A percentile compares a stretch with the other conserved stretches of the same genome.
Conservation (phyloP, 169 alveolate species). For the Cryptosporidium canis region DNA sequence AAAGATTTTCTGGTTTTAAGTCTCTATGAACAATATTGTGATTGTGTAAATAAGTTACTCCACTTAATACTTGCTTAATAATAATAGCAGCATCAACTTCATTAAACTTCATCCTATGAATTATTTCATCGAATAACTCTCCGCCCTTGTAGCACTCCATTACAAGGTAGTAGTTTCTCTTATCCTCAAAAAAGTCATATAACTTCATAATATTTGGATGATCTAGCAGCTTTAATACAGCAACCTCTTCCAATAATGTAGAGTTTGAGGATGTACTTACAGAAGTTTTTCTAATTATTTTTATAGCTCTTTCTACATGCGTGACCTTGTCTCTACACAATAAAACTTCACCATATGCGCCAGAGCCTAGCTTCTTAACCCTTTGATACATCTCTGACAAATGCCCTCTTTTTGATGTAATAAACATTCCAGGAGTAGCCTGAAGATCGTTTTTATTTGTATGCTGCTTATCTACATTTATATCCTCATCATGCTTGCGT, state of each 20-base stretch:
- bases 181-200: slow-evolving; percentile 91
- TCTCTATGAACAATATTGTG: slow-evolving; percentile 90
- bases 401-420: slow-evolving; percentile 75
- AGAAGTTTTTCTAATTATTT: slow-evolving; percentile 82
- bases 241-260: slow-evolving; percentile 85
- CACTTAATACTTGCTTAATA: slow-evolving; percentile 91
- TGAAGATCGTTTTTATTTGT: slow-evolving; percentile 13
- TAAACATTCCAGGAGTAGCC: slow-evolving; percentile 72
- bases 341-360: slow-evolving; percentile 91
- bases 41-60: slow-evolving; percentile 91
- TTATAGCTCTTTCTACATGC: slow-evolving; percentile 85
- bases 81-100: slow-evolving; percentile 90
- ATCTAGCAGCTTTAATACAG: slow-evolving; percentile 87
- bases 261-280: slow-evolving; percentile 58
- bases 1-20: slow-evolving; percentile 86
- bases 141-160: slow-evolving; percentile 93
- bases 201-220: slow-evolving; percentile 95
- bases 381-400: slow-evolving; percentile 83
- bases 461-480: neutral
- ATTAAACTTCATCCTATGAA: slow-evolving; percentile 84
- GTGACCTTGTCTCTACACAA: slow-evolving; percentile 83
- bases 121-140: slow-evolving; percentile 91
- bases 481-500: slow-evolving; percentile 12
- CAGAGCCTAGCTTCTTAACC: slow-evolving; percentile 89
- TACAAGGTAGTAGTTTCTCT: slow-evolving; percentile 85